Evolutionary conservation across 768 basidiomycete species (phyloP).

Genomic region (Tricholoma bakamatsutake): DNA sequence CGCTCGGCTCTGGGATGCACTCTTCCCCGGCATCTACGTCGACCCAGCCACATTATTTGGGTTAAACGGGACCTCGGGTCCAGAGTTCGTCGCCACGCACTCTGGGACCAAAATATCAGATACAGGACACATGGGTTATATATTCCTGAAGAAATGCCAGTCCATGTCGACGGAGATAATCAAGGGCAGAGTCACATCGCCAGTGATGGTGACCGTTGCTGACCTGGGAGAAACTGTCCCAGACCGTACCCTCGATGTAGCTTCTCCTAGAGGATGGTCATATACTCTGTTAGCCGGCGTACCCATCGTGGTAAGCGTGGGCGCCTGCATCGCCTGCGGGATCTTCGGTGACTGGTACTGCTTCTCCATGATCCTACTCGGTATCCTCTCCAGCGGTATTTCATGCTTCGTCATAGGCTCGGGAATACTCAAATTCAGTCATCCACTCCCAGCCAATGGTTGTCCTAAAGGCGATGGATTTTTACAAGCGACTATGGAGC

Average conservation of each 20-base stretch:
- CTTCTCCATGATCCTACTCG: slow-evolving; percentile 27
- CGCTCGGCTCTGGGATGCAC: slow-evolving; percentile 27
- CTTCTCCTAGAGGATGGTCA: background rate
- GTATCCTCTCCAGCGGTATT: slow-evolving; percentile 26
- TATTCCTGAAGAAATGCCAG: slow-evolving; percentile 16
- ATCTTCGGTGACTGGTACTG: slow-evolving; percentile 22
- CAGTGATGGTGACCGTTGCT: background rate
- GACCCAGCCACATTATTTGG: slow-evolving; percentile 23
- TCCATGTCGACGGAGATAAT: slow-evolving; percentile 6
- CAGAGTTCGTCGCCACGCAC: slow-evolving; percentile 17
- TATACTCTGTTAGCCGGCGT: slow-evolving; percentile 15
- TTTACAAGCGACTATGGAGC: background rate
- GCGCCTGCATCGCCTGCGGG: slow-evolving; percentile 20
- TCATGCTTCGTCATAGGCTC: slow-evolving; percentile 12
- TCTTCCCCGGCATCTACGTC: slow-evolving; percentile 27
- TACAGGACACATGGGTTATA: slow-evolving; percentile 23
- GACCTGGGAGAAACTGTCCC: background rate
- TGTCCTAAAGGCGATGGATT: slow-evolving; percentile 20
- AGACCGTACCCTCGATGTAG: background rate
- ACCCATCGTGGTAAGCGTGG: slow-evolving; percentile 19
- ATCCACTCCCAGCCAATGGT: background rate
- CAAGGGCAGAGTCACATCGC: background rate
- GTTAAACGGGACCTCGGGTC: slow-evolving; percentile 20
- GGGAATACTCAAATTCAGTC: background rate
- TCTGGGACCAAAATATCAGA: slow-evolving; percentile 21